Evolutionary conservation across 495 filamentous ascomycete genomes (phyloP).

Genomic region (Saxophila tyrrhenica): DNA sequence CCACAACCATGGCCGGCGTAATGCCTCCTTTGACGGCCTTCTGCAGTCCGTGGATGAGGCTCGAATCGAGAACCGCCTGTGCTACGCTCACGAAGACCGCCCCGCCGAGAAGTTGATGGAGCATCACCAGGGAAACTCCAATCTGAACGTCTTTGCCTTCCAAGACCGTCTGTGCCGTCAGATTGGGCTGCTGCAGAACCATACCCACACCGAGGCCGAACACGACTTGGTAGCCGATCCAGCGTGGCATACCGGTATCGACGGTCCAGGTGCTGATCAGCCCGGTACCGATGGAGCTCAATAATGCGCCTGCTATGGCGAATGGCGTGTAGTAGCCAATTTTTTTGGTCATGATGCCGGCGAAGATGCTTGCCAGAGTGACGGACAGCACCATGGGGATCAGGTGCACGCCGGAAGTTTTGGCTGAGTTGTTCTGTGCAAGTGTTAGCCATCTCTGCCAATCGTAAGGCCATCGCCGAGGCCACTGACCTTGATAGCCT

Average conservation of each 20-base stretch:
- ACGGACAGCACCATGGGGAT: conserved; percentile 27
- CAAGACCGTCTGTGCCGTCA: conserved; percentile 27
- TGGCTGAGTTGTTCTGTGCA: too few relatives aligned
- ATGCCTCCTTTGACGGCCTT: neutral
- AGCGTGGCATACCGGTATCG: conserved; percentile 10
- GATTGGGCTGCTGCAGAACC: conserved; percentile 27
- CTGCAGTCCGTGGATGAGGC: conserved; percentile 22
- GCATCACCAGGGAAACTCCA: conserved; percentile 27
- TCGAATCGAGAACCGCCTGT: conserved; percentile 21
- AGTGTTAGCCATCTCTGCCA: too few relatives aligned
- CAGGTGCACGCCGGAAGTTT: conserved; percentile 25
- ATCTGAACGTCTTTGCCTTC: conserved; percentile 26
- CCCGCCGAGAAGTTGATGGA: conserved; percentile 31
- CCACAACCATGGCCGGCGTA: conserved; percentile 15
- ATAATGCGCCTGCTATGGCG: conserved; percentile 20
- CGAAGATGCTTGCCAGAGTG: conserved; percentile 18
- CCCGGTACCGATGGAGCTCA: conserved; percentile 23
- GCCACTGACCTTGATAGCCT: conserved; percentile 27
- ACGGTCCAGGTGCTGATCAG: conserved; percentile 26
- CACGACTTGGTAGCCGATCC: conserved; percentile 31
- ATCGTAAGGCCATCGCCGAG: too few relatives aligned
- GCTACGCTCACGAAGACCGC: conserved; percentile 26
- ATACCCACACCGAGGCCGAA: conserved; percentile 25
- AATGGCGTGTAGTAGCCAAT: conserved; percentile 26
- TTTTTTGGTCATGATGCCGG: conserved; percentile 22